These are phyloP conservation scores for Haplographium delicatum DNA, from an alignment of 495 filamentous ascomycete species.

Conservation along the genomic window DNA sequence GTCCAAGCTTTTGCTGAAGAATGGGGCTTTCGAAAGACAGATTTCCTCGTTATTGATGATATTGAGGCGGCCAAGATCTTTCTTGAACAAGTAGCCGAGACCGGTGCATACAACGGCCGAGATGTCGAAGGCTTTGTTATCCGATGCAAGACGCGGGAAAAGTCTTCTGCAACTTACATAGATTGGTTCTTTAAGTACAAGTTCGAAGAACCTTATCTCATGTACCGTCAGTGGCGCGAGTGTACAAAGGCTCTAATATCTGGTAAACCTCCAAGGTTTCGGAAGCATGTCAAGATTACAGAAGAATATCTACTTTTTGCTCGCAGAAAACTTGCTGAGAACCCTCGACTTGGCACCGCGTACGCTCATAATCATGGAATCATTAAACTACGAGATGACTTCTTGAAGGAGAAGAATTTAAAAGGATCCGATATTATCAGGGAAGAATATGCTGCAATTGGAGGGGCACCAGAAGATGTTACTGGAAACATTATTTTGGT, in stretches of 20 bases:
- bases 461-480: slow-evolving; percentile 36
- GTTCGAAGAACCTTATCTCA: slow-evolving; percentile 96
- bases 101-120: slow-evolving; percentile 78
- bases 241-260: slow-evolving; percentile 85
- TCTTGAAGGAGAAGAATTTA: slow-evolving; percentile 70
- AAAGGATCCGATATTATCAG: slow-evolving; percentile 82
- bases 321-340: slow-evolving; percentile 58
- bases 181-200: slow-evolving; percentile 99
- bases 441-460: slow-evolving; percentile 47
- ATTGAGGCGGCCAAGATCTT: slow-evolving; percentile 68
- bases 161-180: slow-evolving; percentile 29
- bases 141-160: slow-evolving; percentile 64
- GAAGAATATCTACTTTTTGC: slow-evolving; percentile 85
- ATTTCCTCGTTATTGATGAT: slow-evolving; percentile 72
- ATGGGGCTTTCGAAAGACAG: slow-evolving; percentile 91
- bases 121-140: slow-evolving; percentile 98
- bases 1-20: slow-evolving; percentile 85
- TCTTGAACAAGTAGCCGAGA: slow-evolving; percentile 76
- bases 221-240: slow-evolving; percentile 98
- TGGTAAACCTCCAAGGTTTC: slow-evolving; percentile 67
- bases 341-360: slow-evolving; percentile 55
- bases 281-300: slow-evolving; percentile 85
- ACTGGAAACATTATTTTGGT: slow-evolving; percentile 66
- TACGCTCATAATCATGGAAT: slow-evolving; percentile 95
- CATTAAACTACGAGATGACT: slow-evolving; percentile 81